phyloP scores from a whole-genome alignment of 2,329 filamentous ascomycete genomes.

The Neonectria neomacrospora region DNA sequence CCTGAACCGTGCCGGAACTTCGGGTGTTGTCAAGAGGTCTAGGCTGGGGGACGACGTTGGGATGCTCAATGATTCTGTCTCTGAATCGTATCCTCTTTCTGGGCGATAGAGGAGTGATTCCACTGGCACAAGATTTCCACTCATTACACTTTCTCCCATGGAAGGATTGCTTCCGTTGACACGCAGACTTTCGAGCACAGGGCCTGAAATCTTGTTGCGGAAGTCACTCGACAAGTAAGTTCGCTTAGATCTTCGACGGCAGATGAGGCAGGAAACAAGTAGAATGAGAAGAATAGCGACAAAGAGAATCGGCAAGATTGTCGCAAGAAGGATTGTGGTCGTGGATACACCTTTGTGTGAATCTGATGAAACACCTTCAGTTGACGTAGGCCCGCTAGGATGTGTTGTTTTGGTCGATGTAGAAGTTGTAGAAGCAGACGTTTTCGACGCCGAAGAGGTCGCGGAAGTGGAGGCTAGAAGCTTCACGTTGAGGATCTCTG shows the following conservation, averaged over 20 bases:
- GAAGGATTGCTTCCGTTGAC: slow-evolving; percentile 42
- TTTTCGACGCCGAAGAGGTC: slow-evolving; percentile 32
- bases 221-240: slow-evolving; percentile 46
- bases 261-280: slow-evolving; percentile 48
- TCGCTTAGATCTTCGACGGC: slow-evolving; percentile 46
- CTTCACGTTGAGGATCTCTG: slow-evolving; percentile 51
- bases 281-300: slow-evolving; percentile 49
- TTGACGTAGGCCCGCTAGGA: slow-evolving; percentile 33
- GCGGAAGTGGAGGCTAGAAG: slow-evolving; percentile 46
- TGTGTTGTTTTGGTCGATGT: slow-evolving; percentile 40
- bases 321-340: slow-evolving; percentile 54
- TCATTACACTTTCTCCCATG: slow-evolving; percentile 39
- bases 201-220: slow-evolving; percentile 49
- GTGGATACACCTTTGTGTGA: slow-evolving; percentile 44
- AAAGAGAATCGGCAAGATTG: slow-evolving; percentile 56
- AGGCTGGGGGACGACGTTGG: slow-evolving; percentile 45
- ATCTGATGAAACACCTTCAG: slow-evolving; percentile 24
- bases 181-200: slow-evolving; percentile 44
- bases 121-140: slow-evolving; percentile 13
- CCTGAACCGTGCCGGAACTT: slow-evolving; percentile 40
- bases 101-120: slow-evolving; percentile 28
- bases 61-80: slow-evolving; percentile 40
- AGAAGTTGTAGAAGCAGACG: slow-evolving; percentile 38
- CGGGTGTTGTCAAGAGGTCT: slow-evolving; percentile 35
- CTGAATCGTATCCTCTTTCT: slow-evolving; percentile 38